Evolutionary conservation across 495 filamentous ascomycete genomes (phyloP).

Genomic region (Penicillium samsonianum): DNA sequence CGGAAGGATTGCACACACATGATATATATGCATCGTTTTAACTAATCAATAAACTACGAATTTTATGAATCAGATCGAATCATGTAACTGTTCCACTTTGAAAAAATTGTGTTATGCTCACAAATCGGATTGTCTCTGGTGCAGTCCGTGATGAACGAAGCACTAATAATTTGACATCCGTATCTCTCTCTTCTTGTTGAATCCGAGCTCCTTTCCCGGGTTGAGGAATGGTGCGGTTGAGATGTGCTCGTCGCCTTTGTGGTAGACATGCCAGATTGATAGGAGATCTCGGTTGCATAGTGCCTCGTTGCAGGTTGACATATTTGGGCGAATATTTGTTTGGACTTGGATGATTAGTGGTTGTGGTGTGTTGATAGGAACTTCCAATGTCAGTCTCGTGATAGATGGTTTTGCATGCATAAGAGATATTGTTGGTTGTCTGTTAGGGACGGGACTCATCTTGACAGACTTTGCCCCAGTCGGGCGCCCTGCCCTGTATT

Average conservation of each 20-base stretch:
- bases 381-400: neutral
- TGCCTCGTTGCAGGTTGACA: constrained; percentile 14
- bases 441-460: no score
- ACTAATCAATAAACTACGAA: neutral
- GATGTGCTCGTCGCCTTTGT: constrained; percentile 15
- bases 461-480: no score
- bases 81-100: neutral
- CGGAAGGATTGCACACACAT: neutral
- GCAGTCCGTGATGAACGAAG: no score
- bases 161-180: no score
- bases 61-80: neutral
- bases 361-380: neutral
- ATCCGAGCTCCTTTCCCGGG: constrained; percentile 13
- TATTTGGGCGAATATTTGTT: neutral
- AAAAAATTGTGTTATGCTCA: no score
- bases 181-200: constrained; percentile 6
- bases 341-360: neutral
- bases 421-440: no score
- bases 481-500: no score
- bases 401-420: no score
- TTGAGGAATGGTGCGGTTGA: constrained; percentile 14
- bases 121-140: no score
- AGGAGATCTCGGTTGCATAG: constrained; percentile 5
- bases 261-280: constrained; percentile 21
- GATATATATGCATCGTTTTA: neutral